A percentile compares a stretch with the other conserved stretches of the same genome.
Evolutionary conservation across 2,329 filamentous ascomycete genomes (phyloP).

Genomic region (Fusarium protoensiforme): DNA sequence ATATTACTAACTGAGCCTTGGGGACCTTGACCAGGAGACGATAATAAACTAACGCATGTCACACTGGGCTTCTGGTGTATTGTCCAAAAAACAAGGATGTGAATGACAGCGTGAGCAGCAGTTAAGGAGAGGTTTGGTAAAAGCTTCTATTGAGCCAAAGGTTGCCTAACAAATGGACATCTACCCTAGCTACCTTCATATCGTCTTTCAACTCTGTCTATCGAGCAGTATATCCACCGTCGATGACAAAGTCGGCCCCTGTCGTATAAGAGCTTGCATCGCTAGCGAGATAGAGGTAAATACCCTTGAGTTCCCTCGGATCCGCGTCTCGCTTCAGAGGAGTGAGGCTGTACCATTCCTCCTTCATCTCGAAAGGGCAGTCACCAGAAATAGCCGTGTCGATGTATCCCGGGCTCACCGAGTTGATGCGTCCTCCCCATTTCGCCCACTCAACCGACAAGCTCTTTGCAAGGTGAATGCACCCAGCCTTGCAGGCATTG

Average conservation of each 20-base stretch:
- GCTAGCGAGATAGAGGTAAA: conserved; percentile 44
- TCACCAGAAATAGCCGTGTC: conserved; percentile 49
- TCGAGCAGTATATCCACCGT: conserved; percentile 35
- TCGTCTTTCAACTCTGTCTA: background rate
- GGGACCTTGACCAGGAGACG: background rate
- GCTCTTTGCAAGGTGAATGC: conserved; percentile 54
- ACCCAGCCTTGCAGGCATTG: conserved; percentile 57
- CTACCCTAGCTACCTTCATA: background rate
- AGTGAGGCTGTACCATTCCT: conserved; percentile 48
- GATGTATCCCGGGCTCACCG: conserved; percentile 52
- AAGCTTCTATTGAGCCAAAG: background rate
- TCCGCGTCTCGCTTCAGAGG: conserved; percentile 45
- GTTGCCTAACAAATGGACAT: background rate
- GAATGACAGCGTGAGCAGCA: background rate
- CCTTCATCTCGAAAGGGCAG: conserved; percentile 48
- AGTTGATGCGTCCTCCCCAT: conserved; percentile 55
- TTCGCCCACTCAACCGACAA: conserved; percentile 58
- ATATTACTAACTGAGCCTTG: background rate
- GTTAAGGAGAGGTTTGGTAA: background rate
- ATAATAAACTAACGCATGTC: background rate
- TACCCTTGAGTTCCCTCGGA: conserved; percentile 46
- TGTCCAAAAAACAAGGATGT: background rate
- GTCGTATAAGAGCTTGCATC: conserved; percentile 29
- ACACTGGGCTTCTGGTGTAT: background rate
- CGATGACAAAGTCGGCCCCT: conserved; percentile 21